Percentiles rank a stretch among this genome's conserved stretches.
Conservation (phyloP, 2,329 filamentous ascomycete species). For the Helminthosporium solani region DNA sequence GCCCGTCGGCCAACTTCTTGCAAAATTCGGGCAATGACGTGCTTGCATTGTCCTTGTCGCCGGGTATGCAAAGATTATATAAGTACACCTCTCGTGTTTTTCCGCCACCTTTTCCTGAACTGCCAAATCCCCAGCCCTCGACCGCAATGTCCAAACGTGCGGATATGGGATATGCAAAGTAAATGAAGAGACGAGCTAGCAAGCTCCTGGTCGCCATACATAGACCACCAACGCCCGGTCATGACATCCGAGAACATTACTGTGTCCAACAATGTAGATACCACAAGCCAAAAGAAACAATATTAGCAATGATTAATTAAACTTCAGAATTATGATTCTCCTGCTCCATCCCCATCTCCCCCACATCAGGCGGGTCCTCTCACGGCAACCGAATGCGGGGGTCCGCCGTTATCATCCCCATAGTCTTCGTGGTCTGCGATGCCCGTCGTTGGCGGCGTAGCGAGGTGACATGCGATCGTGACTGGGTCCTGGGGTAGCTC, state of each 20-base stretch:
- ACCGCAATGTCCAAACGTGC: slow-evolving; percentile 11
- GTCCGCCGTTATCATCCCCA: background rate
- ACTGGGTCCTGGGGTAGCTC: slow-evolving; percentile 19
- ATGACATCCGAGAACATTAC: background rate
- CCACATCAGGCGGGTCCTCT: background rate
- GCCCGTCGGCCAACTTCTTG: background rate
- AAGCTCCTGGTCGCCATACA: background rate
- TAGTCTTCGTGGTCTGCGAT: slow-evolving; percentile 22
- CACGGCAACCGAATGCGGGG: background rate
- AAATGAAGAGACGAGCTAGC: background rate
- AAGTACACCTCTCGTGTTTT: background rate
- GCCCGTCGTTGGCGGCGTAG: slow-evolving; percentile 45
- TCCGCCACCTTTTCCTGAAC: background rate
- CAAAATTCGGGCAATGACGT: background rate
- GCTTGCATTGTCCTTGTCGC: background rate
- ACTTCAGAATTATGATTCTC: background rate
- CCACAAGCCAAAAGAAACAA: background rate
- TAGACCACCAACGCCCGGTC: background rate
- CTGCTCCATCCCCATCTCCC: background rate
- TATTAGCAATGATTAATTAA: slow-evolving; percentile 1
- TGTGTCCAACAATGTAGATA: slow-evolving; percentile 2
- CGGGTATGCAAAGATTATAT: background rate
- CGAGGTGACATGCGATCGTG: slow-evolving; percentile 46
- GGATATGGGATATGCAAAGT: background rate
- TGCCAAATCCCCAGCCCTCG: background rate